Evolutionary conservation across 371 early-diverging fungal species (phyloP), one percentile per base, ranked within the genome.

Genomic region (Apophysomyces ossiformis): DNA sequence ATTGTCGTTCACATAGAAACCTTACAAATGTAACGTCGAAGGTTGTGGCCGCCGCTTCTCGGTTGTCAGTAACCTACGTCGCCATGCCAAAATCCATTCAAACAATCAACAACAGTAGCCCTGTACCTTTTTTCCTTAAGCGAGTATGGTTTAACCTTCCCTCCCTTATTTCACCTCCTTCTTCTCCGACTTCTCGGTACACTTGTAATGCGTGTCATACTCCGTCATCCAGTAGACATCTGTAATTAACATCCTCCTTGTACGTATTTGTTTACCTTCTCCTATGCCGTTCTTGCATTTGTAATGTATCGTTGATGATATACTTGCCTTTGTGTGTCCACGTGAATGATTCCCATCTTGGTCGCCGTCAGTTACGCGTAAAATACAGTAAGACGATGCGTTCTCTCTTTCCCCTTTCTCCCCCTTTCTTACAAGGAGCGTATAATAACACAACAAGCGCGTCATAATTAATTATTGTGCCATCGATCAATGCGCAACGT

Each of bases 31-130:
- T 37, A 64, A 63, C 16, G 69, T 72, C 9, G 68, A 69, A 65
- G 72, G 72, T 1, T 75, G 76, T 50, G 76, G 76, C 21, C 72
- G 76, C 37, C 62, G 65, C 35, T 75, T 75, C 58, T 75, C 76
- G 7, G 76, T 75, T 15, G 72, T 71, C n/a, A 72, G 72, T 58
- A 75, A 75, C 59, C 58, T 75, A 7, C 72, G 76, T 16, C 66
- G 76, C 39, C 76, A 75, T 65, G 69, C 69, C 35, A 75, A 75
- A 64, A 75, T 70, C 21, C 76, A 75, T 62, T 16, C 54, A 15
- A 63, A 54, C 37, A 45, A 18, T 45, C 46, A 45, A 16, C 13
- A 45, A n/a, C 46, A 45, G 46, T 45, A 45, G 46, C 2, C 16
- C 6, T n/a, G 16, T 16, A 45, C n/a, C 16, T n/a, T 13, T 45